These are phyloP conservation scores for Bretziella fagacearum DNA, from an alignment of 2,329 filamentous ascomycete genomes.

Conservation along the genomic window DNA sequence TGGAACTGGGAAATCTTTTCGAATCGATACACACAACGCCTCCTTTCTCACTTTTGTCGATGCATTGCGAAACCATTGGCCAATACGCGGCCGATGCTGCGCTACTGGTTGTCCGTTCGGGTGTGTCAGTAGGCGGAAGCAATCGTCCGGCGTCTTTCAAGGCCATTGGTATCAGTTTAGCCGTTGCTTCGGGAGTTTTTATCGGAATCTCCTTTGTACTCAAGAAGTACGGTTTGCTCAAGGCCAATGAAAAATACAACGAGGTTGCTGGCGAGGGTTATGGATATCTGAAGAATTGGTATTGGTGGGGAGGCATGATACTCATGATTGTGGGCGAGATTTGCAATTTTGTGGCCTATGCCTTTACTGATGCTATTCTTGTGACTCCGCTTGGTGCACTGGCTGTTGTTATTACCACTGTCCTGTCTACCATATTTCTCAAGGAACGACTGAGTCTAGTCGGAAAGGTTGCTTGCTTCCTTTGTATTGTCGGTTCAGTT, in stretches of 20 bases:
- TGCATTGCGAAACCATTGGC: conserved; percentile 5
- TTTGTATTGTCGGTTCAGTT: conserved; percentile 83
- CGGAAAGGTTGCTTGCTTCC: conserved; percentile 88
- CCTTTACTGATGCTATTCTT: conserved; percentile 89
- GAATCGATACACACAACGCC: not conserved
- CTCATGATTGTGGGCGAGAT: conserved; percentile 95
- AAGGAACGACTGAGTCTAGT: conserved; percentile 93
- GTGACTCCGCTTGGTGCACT: conserved; percentile 85
- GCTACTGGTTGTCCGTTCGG: conserved; percentile 20
- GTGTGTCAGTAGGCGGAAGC: conserved; percentile 21
- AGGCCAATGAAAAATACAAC: conserved; percentile 89
- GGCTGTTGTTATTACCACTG: conserved; percentile 79
- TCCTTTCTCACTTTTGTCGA: not conserved
- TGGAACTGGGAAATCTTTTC: not conserved
- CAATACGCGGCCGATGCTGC: conserved; percentile 8
- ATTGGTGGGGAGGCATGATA: conserved; percentile 92
- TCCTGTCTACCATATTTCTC: conserved; percentile 84
- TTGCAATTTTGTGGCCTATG: conserved; percentile 94
- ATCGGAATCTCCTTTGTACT: conserved; percentile 91
- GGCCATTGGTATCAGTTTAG: conserved; percentile 68
- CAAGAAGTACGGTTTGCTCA: conserved; percentile 83
- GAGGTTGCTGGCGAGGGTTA: conserved; percentile 93
- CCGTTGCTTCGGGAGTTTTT: conserved; percentile 74
- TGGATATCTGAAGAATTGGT: conserved; percentile 86
- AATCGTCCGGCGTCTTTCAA: conserved; percentile 49